Percentiles rank a stretch among this genome's conserved stretches.
These are phyloP conservation scores for Silene noctiflora DNA, from an alignment of 179 eudicot genomes.

Conservation along the genomic window DNA sequence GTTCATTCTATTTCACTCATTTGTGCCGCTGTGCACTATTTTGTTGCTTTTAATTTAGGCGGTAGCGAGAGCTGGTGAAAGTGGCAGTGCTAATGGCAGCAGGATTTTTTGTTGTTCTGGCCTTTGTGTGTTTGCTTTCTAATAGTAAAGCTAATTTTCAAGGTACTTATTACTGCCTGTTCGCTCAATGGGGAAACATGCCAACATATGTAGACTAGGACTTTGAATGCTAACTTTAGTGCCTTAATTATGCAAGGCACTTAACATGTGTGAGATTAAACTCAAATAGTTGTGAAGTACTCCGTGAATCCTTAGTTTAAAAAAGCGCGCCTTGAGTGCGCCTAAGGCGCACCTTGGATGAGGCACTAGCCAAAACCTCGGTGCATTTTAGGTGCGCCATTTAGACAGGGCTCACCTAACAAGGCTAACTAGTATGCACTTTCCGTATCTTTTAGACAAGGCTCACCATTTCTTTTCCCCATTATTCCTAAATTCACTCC, in stretches of 20 bases:
- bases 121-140: conserved; percentile 37
- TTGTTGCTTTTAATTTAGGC: background rate
- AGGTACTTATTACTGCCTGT: conserved; percentile 39
- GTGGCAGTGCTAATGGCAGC: conserved; percentile 35
- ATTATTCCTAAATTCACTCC: no score
- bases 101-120: conserved; percentile 32
- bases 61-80: conserved; percentile 3
- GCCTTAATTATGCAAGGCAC: background rate
- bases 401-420: no score
- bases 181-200: background rate
- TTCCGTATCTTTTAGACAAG: no score
- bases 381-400: no score
- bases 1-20: background rate
- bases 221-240: background rate
- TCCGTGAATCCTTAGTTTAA: background rate
- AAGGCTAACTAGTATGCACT: no score
- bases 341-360: no score
- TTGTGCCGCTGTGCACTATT: conserved; percentile 19
- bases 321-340: no score
- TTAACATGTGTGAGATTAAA: background rate
- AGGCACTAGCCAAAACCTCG: no score
- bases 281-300: background rate
- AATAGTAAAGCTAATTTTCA: conserved; percentile 47
- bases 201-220: background rate
- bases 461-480: no score